Conservation (phyloP, 331 rosid species). For the Rhamnella rubrinervis region DNA sequence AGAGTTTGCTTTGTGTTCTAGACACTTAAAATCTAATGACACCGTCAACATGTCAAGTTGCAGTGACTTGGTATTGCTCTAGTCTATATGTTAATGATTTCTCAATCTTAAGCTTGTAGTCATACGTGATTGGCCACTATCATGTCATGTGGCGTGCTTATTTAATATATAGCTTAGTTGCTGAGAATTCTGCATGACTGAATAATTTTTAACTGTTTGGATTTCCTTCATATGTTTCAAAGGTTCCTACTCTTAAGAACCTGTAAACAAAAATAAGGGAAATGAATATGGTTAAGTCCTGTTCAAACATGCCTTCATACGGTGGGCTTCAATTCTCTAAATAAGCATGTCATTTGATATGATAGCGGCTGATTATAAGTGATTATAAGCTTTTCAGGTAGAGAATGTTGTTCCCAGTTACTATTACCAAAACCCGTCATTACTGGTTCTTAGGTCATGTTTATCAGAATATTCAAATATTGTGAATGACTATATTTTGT, state of each 20-base stretch:
- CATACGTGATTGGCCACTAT: background rate
- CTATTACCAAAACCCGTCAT: background rate
- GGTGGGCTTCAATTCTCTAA: background rate
- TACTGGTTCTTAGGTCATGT: background rate
- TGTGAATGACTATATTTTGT: background rate
- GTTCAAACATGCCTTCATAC: slow-evolving; percentile 12
- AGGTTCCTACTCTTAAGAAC: background rate
- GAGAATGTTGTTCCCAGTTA: slow-evolving; percentile 1
- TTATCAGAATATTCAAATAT: too few relatives aligned
- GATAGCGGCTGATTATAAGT: slow-evolving; percentile 13
- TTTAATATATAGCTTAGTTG: slow-evolving; percentile 2
- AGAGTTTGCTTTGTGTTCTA: background rate
- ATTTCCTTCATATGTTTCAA: background rate
- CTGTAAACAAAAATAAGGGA: slow-evolving; percentile 3
- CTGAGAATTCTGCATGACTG: background rate
- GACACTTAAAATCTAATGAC: background rate
- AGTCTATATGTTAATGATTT: background rate
- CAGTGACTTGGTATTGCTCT: background rate
- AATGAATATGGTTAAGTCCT: slow-evolving; percentile 18
- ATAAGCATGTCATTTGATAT: slow-evolving; percentile 27
- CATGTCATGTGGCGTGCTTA: slow-evolving; percentile 30
- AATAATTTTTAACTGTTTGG: slow-evolving; percentile 2
- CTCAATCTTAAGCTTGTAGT: background rate
- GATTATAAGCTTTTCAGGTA: slow-evolving; percentile 12
- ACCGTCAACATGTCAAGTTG: background rate